A percentile compares a stretch with the other conserved stretches of the same genome.
These are phyloP conservation scores for Syzygium aromaticum DNA, from an alignment of 345 rosid genomes.

Conservation along the genomic window DNA sequence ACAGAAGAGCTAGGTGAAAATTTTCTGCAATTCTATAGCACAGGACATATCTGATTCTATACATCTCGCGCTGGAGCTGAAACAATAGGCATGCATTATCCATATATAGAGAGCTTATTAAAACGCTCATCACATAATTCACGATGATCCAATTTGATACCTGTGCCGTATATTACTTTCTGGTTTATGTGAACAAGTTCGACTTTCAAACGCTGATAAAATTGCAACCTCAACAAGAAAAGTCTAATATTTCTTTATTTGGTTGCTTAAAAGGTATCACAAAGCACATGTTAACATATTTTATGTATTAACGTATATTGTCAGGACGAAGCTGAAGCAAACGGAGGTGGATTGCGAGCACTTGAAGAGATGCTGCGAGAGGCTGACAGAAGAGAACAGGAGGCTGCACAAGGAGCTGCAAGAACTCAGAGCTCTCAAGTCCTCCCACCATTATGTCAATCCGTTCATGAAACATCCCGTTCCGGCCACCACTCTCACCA, in stretches of 20 bases:
- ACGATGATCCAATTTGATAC: not conserved
- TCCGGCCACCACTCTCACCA: conserved; percentile 9
- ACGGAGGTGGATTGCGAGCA: conserved; percentile 93
- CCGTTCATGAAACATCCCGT: not conserved
- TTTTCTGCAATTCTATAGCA: not conserved
- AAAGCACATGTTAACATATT: not conserved
- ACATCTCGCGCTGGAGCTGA: not conserved
- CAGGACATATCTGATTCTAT: not conserved
- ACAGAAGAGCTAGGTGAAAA: conserved; percentile 84
- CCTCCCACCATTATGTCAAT: not conserved
- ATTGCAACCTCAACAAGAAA: not conserved
- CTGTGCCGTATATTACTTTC: not conserved
- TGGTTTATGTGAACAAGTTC: not conserved
- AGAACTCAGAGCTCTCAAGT: conserved; percentile 19
- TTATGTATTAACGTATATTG: too few relatives aligned
- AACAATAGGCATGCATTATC: not conserved
- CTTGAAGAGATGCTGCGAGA: conserved; percentile 82
- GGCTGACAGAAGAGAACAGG: conserved; percentile 83
- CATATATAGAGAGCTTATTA: not conserved
- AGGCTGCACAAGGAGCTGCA: conserved; percentile 82
- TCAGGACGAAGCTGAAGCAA: conserved; percentile 91
- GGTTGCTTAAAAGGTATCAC: not conserved
- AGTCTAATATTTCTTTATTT: not conserved
- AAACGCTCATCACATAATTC: not conserved
- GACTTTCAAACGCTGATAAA: not conserved